A percentile compares a stretch with the other conserved stretches of the same genome.
These are phyloP conservation scores for Cryphonectria nitschkei DNA, from an alignment of 2,329 filamentous ascomycete species.

Conservation along the genomic window DNA sequence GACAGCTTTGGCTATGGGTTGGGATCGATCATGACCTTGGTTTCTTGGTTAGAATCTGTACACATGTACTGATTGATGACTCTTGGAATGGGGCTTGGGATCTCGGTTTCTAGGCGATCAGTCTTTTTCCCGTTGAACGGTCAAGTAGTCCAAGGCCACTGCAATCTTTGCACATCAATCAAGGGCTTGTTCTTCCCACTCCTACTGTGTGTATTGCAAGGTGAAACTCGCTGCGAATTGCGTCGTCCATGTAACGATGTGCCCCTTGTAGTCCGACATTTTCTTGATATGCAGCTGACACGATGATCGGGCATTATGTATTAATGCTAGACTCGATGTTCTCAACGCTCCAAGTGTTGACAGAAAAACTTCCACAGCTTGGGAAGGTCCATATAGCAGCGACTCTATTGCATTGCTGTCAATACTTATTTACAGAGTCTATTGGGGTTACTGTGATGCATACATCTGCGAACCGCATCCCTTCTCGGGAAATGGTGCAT, in stretches of 20 bases:
- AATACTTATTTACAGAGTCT: background rate
- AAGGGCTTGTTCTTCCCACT: constrained; percentile 8
- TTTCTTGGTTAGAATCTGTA: background rate
- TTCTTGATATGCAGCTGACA: background rate
- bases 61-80: background rate
- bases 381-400: background rate
- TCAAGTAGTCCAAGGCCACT: background rate
- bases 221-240: background rate
- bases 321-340: too few species aligned
- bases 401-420: background rate
- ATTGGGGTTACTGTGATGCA: background rate
- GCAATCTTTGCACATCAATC: constrained; percentile 1
- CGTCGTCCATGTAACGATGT: background rate
- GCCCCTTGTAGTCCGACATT: background rate
- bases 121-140: background rate
- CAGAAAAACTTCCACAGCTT: background rate
- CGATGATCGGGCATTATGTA: background rate
- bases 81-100: background rate
- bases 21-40: background rate
- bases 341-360: background rate
- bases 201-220: background rate
- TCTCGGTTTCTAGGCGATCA: background rate
- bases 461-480: background rate
- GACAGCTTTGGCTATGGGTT: background rate
- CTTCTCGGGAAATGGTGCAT: background rate